Conservation (phyloP, 257 asterid genomes). For the Echium plantagineum region DNA sequence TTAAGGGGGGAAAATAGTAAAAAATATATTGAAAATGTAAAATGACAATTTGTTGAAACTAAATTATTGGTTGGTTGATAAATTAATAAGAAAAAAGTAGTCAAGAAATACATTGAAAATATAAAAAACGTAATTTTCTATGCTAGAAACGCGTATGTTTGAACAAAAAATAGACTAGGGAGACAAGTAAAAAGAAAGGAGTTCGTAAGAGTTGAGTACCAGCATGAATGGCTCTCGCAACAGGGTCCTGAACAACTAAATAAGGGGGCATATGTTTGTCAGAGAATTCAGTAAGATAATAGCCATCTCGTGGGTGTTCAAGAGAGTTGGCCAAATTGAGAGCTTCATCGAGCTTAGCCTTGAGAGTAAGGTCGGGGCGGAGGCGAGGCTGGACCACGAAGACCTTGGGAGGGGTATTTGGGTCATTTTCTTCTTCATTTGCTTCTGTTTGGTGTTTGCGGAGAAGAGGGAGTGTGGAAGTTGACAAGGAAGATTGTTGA, state of each 20-base stretch:
- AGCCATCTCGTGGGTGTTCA: constrained; percentile 73
- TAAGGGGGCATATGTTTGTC: constrained; percentile 65
- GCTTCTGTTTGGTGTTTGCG: constrained; percentile 13
- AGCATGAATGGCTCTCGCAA: constrained; percentile 48
- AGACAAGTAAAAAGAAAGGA: not conserved
- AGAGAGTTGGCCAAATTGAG: constrained; percentile 78
- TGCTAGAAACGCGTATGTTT: too few species aligned
- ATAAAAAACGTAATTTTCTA: too few species aligned
- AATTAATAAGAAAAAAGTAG: too few species aligned
- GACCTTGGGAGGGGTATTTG: constrained; percentile 52
- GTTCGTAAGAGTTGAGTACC: constrained; percentile 20
- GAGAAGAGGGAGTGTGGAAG: constrained; percentile 5
- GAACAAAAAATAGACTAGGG: too few species aligned
- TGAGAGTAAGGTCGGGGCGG: constrained; percentile 53
- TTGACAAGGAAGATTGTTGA: too few species aligned
- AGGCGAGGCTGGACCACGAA: constrained; percentile 87
- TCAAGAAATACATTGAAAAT: too few species aligned
- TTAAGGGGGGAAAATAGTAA: too few species aligned
- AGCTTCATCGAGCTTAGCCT: constrained; percentile 70
- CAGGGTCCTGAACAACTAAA: constrained; percentile 79
- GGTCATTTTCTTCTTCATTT: constrained; percentile 33
- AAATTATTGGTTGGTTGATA: too few species aligned
- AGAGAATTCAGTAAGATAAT: constrained; percentile 40
- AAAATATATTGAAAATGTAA: too few species aligned
- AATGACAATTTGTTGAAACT: too few species aligned